phyloP scores from a whole-genome alignment of 2,329 filamentous ascomycete species.

The Fusarium anguioides region DNA sequence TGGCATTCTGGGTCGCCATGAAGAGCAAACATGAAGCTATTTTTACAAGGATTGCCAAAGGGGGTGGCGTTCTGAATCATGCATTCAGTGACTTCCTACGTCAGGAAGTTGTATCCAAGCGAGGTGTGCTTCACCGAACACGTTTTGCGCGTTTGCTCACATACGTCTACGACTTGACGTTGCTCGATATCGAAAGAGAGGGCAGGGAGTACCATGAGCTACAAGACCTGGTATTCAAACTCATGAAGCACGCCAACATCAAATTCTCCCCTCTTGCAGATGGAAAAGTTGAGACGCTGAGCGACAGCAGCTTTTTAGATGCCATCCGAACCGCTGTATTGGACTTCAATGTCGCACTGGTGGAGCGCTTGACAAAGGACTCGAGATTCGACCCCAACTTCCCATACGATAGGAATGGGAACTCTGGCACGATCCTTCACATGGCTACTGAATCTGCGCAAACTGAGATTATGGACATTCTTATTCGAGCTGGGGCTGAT shows the following conservation, averaged over 20 bases:
- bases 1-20: slow-evolving; percentile 46
- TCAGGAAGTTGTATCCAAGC: slow-evolving; percentile 18
- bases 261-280: slow-evolving; percentile 21
- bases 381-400: slow-evolving; percentile 48
- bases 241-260: slow-evolving; percentile 31
- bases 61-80: slow-evolving; percentile 29
- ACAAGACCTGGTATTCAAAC: slow-evolving; percentile 15
- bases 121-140: slow-evolving; percentile 11
- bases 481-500: slow-evolving; percentile 46
- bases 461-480: slow-evolving; percentile 43
- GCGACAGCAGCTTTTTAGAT: slow-evolving; percentile 34
- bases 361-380: slow-evolving; percentile 47
- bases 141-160: slow-evolving; percentile 40
- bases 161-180: slow-evolving; percentile 40
- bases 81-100: slow-evolving; percentile 33
- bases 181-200: slow-evolving; percentile 11
- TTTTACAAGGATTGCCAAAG: slow-evolving; percentile 35
- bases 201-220: slow-evolving; percentile 24
- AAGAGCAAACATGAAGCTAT: slow-evolving; percentile 41
- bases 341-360: slow-evolving; percentile 37
- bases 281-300: slow-evolving; percentile 17
- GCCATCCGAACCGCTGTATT: slow-evolving; percentile 44
- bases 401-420: slow-evolving; percentile 9
- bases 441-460: slow-evolving; percentile 45
- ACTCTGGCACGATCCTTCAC: slow-evolving; percentile 48